phyloP scores from a whole-genome alignment of 1,284 basidiomycete species.

The Irpex lacteus region DNA sequence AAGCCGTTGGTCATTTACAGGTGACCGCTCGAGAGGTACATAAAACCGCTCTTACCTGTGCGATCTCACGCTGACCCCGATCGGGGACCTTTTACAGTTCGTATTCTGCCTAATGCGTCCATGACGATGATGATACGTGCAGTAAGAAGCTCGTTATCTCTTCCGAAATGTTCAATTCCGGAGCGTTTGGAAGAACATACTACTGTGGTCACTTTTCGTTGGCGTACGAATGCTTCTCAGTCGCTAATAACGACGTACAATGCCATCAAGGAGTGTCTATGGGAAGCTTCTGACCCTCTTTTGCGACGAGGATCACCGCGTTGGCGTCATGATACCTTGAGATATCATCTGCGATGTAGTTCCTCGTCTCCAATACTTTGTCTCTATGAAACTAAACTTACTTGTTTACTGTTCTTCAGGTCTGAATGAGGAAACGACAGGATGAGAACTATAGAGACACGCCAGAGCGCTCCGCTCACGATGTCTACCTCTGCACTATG shows the following conservation, averaged over 20 bases:
- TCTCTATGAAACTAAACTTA: background rate
- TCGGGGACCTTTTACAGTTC: background rate
- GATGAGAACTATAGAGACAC: background rate
- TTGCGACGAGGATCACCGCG: background rate
- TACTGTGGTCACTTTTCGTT: background rate
- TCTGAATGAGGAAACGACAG: background rate
- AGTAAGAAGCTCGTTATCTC: background rate
- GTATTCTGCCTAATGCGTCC: background rate
- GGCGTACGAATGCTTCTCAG: background rate
- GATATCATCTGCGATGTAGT: background rate
- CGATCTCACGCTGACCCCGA: background rate
- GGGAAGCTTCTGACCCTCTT: background rate
- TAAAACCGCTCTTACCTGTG: background rate
- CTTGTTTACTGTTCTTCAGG: background rate
- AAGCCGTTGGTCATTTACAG: background rate
- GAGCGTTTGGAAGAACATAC: background rate
- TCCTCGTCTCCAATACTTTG: background rate
- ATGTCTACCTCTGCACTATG: background rate
- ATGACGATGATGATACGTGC: background rate
- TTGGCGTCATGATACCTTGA: background rate
- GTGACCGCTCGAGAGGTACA: background rate
- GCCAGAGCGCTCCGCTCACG: background rate
- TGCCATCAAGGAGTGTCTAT: background rate
- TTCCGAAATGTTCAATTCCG: background rate
- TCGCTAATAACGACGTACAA: background rate